Evolutionary conservation across 2,329 filamentous ascomycete genomes (phyloP).

Genomic region (Hirsutella thompsonii): DNA sequence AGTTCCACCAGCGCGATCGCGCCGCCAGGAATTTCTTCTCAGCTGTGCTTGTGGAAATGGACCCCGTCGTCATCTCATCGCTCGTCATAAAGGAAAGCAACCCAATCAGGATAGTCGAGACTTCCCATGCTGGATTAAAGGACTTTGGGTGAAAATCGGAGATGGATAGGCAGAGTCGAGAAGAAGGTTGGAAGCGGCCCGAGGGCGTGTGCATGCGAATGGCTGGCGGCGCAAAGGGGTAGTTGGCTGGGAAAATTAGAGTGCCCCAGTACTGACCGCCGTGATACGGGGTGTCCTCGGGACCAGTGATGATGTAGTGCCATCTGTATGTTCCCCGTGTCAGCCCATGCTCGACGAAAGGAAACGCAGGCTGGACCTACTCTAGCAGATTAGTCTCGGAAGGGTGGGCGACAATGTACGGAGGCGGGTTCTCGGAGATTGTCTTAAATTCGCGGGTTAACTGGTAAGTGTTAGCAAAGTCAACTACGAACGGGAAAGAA

Average conservation of each 20-base stretch:
- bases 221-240: conserved; percentile 90
- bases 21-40: conserved; percentile 70
- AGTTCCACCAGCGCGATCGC: conserved; percentile 90
- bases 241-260: conserved; percentile 87
- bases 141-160: conserved; percentile 96
- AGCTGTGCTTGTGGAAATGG: conserved; percentile 59
- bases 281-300: conserved; percentile 86
- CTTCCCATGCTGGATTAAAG: conserved; percentile 98
- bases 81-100: conserved; percentile 96
- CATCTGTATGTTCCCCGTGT: conserved; percentile 45
- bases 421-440: conserved; percentile 63
- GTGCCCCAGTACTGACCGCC: conserved; percentile 98
- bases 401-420: conserved; percentile 79
- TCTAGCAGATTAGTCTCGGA: conserved; percentile 88
- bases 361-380: conserved; percentile 28
- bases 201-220: conserved; percentile 99
- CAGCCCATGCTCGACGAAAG: too few species aligned
- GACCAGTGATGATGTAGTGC: conserved; percentile 93
- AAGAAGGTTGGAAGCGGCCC: conserved; percentile 87
- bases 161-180: conserved; percentile 86
- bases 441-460: conserved; percentile 51
- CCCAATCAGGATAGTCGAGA: conserved; percentile 89
- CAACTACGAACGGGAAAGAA: too few species aligned
- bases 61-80: conserved; percentile 96
- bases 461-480: conserved; percentile 20